Base-by-base conservation (phyloP, 2,329 filamentous ascomycete genomes). In the Epichloe brachyelytri region DNA sequence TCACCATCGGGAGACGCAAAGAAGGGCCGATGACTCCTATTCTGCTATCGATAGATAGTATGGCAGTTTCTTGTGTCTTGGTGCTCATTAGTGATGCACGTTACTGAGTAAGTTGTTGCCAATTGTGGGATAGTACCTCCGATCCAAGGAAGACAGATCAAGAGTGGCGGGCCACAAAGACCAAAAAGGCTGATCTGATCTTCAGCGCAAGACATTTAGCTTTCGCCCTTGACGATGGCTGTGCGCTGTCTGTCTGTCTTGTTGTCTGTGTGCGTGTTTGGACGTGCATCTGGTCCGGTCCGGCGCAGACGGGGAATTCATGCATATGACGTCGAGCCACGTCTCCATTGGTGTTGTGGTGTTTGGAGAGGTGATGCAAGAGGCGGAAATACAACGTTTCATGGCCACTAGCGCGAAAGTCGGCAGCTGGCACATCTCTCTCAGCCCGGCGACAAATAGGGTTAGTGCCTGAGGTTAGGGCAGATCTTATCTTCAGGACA, bases 311-410 rank as follows among this genome's bases (percentile, higher is more conserved):
- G 26, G 26, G 26, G 26, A 8, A 8, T 8, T 26, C 26, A 26
- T 26, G 26, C 26, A 41, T 22, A 19, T 41, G 39, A 41, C 39
- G n/a, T 41, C n/a, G 39, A 41, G 39, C 17, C n/a, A 12, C 11
- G 11, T 26, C 26, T 26, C 7, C 26, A 26, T 8, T 26, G 22
- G 22, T 26, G 22, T 26, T 33, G 17, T 34, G 26, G 30, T 49
- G 12, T 26, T 36, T 26, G 22, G 49, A 37, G 34, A 37, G 34
- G 51, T 51, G 43, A 49, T 48, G 51, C 44, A 48, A 20, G 45
- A 39, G 49, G 52, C 48, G n/a, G 45, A 50, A 52, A 57, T 55
- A 53, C 54, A 57, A 57, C 55, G 55, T 57, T 57, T 50, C 54
- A 54, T 57, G 49, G 51, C 41, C 34, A 38, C 33, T 47, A 14